Base-by-base conservation (phyloP, 2,329 filamentous ascomycete species). In the Ceratocystis harringtonii region DNA sequence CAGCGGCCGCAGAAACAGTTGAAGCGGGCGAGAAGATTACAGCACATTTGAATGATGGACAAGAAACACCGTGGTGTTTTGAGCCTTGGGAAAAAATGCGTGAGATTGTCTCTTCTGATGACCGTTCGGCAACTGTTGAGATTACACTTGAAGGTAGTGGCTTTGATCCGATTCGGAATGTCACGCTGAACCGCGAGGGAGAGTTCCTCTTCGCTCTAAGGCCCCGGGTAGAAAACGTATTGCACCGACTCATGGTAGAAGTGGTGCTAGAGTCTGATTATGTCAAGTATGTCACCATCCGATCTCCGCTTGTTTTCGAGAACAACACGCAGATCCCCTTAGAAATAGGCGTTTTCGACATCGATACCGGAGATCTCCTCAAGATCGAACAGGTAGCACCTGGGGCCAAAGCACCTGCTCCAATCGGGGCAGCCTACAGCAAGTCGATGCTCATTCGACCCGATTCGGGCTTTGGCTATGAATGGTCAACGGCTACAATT, bases 301-400 rank as follows among this genome's bases (percentile, higher is more conserved):
- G 94, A 30, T 97, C 92, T 19, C 94, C 94, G 0, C 78, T 99
- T 1, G 77, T 96, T 0, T 85, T 99, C 6, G 94, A 99, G 73
- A 99, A 99, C 75, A 89, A 94, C 69, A 99, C 94, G 0, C 90
- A 99, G 72, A 96, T 99, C 55, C 92, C 94, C 0, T 86, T 99
- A 15, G 94, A 99, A 74, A 76, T 99, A 25, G 95, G 94, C 17
- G 85, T 99, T 17, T 96, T 90, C 72, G 94, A 92, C 73, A 85
- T 85, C 0, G 84, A 90, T 68, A 88, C 96, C 66, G 92, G 92
- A 0, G 87, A 96, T 73, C 79, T 99, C 19, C 82, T 97, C 69
- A 97, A 96, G 78, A 96, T 99, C 68, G 95, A 99, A 76, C 97
- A 97, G 78, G 92, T 99, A 65, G 83, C 90, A 0, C 95, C 94